These are phyloP conservation scores for Helianthus annuus DNA, from an alignment of 129 eudicot species.

Conservation along the genomic window HanXRQr2.0-SUNRISE NC_035440.2:89526039-89526538, in stretches of 20 bases:
- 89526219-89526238: slow-evolving; percentile 92
- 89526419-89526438: slow-evolving; percentile 73
- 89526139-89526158: slow-evolving; percentile 66
- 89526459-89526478: slow-evolving; percentile 82
- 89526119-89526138: background rate
- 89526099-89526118: no score
- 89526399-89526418: slow-evolving; percentile 91
- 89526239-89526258: slow-evolving; percentile 76
- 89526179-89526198: slow-evolving; percentile 92
- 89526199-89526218: slow-evolving; percentile 96
- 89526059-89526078: no score
- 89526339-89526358: slow-evolving; percentile 63
- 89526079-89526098: no score
- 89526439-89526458: slow-evolving; percentile 85
- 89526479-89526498: slow-evolving; percentile 92
- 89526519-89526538: slow-evolving; percentile 94
- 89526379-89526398: slow-evolving; percentile 90
- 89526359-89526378: slow-evolving; percentile 96
- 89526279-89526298: slow-evolving; percentile 11
- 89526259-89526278: slow-evolving; percentile 2
- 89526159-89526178: slow-evolving; percentile 92
- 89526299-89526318: slow-evolving; percentile 25
- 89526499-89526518: slow-evolving; percentile 98
- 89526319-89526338: slow-evolving; percentile 41
- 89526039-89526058: no score